These are phyloP conservation scores for Solanum bulbocastanum DNA, from an alignment of 257 asterid species.

Conservation along the genomic window DNA sequence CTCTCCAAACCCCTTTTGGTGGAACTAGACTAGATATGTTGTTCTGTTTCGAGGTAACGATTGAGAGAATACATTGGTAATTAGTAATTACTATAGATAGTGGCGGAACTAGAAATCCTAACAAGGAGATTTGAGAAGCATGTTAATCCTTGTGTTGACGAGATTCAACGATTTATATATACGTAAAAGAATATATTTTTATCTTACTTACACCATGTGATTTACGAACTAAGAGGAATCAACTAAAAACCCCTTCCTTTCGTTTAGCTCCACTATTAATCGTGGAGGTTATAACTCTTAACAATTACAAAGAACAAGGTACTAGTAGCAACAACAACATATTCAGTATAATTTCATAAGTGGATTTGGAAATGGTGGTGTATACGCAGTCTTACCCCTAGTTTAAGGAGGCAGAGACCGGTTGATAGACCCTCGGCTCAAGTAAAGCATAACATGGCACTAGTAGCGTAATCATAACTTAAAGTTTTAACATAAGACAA, in stretches of 20 bases:
- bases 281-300: neutral
- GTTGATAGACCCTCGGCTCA: neutral
- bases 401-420: neutral
- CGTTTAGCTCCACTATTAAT: too few relatives aligned
- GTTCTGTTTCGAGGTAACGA: neutral
- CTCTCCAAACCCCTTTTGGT: neutral
- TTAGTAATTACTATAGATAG: neutral
- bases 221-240: neutral
- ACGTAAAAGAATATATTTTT: neutral
- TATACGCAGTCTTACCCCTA: neutral
- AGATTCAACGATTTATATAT: neutral
- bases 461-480: neutral
- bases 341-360: neutral
- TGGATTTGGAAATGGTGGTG: neutral
- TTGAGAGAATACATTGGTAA: neutral
- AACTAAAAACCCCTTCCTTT: too few relatives aligned
- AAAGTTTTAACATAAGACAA: neutral
- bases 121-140: neutral
- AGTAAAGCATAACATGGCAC: neutral
- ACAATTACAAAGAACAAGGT: neutral
- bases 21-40: neutral
- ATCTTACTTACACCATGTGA: neutral
- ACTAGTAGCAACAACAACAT: too few relatives aligned
- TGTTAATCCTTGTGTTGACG: neutral
- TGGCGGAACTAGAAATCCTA: neutral